Evolutionary conservation across 1,139 yeast genomes (phyloP), one percentile per base, ranked within the genome.

Genomic region (Scheffersomyces insectosa): DNA sequence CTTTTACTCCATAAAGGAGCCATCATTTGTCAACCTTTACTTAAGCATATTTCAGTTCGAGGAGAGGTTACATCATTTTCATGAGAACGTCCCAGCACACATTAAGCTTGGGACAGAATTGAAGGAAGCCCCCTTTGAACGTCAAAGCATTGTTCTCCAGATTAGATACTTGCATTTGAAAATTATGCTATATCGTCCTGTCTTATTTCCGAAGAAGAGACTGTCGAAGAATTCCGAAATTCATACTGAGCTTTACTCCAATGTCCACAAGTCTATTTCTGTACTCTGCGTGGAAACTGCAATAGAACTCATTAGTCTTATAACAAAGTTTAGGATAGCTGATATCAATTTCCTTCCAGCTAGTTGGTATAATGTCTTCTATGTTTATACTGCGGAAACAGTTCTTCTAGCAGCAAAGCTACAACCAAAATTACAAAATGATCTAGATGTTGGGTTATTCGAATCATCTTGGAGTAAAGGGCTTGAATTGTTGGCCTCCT

Each of bases 91-190:
- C 16, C 52, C 51, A 1, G 29, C n/a, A 3, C 45, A 46, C 37
- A 36, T 48, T 11, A 41, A 44, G 30, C 46, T 30, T 30, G 47
- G 41, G n/a, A 10, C 40, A 4, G 39, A 43, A 11, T 13, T 34
- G n/a, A 29, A 30, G 12, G 42, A 38, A 39, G 33, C 28, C 37
- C 51, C 51, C 23, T 49, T 43, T 41, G 43, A 46, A 30, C 33
- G 52, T 14, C 52, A 49, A 35, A 42, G 50, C 30, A 49, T 49
- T 27, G 47, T 49, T 11, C 36, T 49, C 10, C 51, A 44, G n/a
- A 43, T 49, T 13, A 11, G 52, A 12, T 46, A 42, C 27, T 33
- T 47, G 20, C 51, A 49, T 23, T 28, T 48, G 31, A 48, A 49
- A 29, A 46, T 49, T 20, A 42, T 49, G 48, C 44, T 49, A 23